phyloP scores from a whole-genome alignment of 2,329 filamentous ascomycete species.

The Pseudogymnoascus sp. region DNA sequence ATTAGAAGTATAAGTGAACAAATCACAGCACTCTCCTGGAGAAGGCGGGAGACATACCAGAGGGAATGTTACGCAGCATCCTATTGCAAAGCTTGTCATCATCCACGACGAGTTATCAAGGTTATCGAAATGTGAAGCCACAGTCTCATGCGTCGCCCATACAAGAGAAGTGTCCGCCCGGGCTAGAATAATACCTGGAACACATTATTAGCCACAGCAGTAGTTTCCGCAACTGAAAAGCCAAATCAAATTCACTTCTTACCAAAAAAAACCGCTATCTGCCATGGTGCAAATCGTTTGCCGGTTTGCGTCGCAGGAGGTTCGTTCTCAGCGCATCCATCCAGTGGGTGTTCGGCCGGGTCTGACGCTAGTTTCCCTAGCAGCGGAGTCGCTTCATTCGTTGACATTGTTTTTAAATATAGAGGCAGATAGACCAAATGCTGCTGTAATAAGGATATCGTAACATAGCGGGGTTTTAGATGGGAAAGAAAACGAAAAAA shows the following conservation, averaged over 20 bases:
- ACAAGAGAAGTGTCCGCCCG: constrained; percentile 16
- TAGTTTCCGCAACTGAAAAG: neutral
- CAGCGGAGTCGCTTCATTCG: neutral
- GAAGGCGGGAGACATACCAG: constrained; percentile 11
- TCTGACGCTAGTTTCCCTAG: neutral
- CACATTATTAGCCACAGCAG: constrained; percentile 10
- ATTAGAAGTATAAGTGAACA: neutral
- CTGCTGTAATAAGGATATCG: neutral
- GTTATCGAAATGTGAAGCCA: constrained; percentile 15
- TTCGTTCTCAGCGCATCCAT: neutral
- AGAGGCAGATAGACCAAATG: neutral
- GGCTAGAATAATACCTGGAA: constrained; percentile 15
- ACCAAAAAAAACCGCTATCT: neutral
- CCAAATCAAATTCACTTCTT: neutral
- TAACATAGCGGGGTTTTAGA: neutral
- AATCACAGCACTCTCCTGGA: neutral
- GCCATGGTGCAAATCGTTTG: neutral
- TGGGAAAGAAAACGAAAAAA: neutral
- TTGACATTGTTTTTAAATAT: neutral
- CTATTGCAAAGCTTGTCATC: constrained; percentile 18
- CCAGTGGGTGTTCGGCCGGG: neutral
- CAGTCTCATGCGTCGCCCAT: constrained; percentile 17
- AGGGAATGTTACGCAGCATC: constrained; percentile 16
- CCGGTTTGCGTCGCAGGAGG: neutral
- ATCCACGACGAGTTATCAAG: constrained; percentile 17